Evolutionary conservation across 805 yeast genomes (phyloP), one percentile per base, ranked within the genome.

Genomic region (Hanseniaspora lindneri): DNA sequence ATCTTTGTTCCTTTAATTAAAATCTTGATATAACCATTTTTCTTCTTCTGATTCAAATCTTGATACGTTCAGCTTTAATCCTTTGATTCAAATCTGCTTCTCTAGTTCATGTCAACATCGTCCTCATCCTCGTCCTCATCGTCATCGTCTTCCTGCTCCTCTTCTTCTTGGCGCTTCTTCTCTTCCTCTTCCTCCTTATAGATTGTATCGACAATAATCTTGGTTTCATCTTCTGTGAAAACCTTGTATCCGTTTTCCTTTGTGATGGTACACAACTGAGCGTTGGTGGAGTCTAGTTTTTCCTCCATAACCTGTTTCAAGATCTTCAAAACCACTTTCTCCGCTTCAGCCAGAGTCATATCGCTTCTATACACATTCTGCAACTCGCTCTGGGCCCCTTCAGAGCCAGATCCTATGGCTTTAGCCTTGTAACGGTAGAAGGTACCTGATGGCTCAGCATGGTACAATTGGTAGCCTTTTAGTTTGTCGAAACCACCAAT

Each of bases 381-480:
- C 61, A 92, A 73, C 66, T 92, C 99, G 1, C 96, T 82, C 67
- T 94, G 98, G 1, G 99, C 99, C 54, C 98, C 98, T 67, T 92
- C 99, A 14, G 95, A 83, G 19, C 99, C 99, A 1, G 96, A 84
- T 13, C 99, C 99, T 59, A 94, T 92, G 11, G 98, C 98, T 68
- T 92, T 94, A 25, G 98, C 99, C 60, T 92, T 96, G 63, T 92
- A 92, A 66, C 92, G 78, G 69, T 92, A 94, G 59, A 87, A 92
- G 1, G 99, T 92, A 51, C 99, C 99, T 13, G 95, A 84, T 34
- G 99, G 98, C 67, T 92, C 99, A n/a, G 97, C 95, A 64, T 92
- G 96, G 64, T 84, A 84, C 57, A 92, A 74, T 66, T 92, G 98
- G 41, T 96, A 95, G 0, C 98, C 98, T 60, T 85, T 80, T 57